Base-by-base conservation (phyloP, 768 basidiomycete species). In the Cystobasidium onofrii region DNA sequence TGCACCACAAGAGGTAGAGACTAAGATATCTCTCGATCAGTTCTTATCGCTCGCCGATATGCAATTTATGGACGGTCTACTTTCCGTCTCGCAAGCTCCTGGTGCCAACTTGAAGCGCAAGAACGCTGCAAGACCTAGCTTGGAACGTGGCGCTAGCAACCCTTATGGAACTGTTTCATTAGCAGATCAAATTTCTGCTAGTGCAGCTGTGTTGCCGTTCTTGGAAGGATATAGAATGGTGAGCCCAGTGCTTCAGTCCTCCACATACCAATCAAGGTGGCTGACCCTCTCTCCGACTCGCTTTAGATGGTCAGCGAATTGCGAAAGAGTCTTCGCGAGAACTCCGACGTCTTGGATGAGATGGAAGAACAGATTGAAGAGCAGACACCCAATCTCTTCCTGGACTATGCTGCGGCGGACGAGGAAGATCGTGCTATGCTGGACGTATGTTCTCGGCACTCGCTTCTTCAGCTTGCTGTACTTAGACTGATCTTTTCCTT, bases 51-150 rank as follows among this genome's bases (percentile, higher is more conserved):
- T 34, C 23, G 76, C 77, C 0, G 76, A 74, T 36, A 75, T 72
- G 23, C 55, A 70, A n/a, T 79, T 79, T 64, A 76, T 76, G 52
- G 75, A 76, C 66, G 76, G 77, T 63, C 25, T 78, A 29, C 50
- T 73, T 25, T 73, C 41, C 34, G 70, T 34, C 57, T 79, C 64
- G 63, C 76, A 17, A 55, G 50, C 46, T 55, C n/a, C 23, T 18
- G 31, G 62, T 4, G 29, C 57, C 4, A 39, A 31, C 25, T 20
- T 20, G 63, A 39, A 64, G 20, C 63, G 63, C 27, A 64, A 64
- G 34, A 64, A 46, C 27, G 63, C 33, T 27, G 17, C 29, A 6
- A 60, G 57, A 60, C 57, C 57, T 29, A 60, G 57, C 57, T 29
- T 60, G 57, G 57, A 60, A 20, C 25, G 57, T 29, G 57, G 57